phyloP scores from a whole-genome alignment of 2,329 filamentous ascomycete species.

The Myotisia sp. region DNA sequence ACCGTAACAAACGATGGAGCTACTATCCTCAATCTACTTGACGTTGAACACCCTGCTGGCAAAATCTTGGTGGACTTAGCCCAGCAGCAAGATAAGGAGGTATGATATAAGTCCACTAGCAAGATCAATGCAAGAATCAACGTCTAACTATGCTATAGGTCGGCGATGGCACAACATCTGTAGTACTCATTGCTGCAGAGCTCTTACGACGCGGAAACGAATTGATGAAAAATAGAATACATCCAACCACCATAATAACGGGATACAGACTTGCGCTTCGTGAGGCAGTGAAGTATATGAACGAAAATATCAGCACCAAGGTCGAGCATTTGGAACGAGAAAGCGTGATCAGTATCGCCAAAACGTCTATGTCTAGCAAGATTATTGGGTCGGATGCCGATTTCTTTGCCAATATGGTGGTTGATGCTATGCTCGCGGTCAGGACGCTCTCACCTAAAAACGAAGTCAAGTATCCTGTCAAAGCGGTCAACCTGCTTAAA shows the following conservation, averaged over 20 bases:
- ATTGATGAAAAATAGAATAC: slow-evolving; percentile 98
- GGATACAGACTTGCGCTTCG: slow-evolving; percentile 89
- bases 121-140: no score
- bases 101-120: no score
- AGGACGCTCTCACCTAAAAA: slow-evolving; percentile 82
- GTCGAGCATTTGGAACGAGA: slow-evolving; percentile 84
- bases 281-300: slow-evolving; percentile 97
- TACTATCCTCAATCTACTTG: slow-evolving; percentile 85
- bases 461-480: slow-evolving; percentile 94
- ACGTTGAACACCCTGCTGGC: slow-evolving; percentile 93
- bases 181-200: slow-evolving; percentile 93
- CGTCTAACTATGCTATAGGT: slow-evolving; percentile 36
- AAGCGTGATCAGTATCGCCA: slow-evolving; percentile 85
- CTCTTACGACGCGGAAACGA: slow-evolving; percentile 88
- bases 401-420: slow-evolving; percentile 95
- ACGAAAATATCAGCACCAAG: slow-evolving; percentile 93
- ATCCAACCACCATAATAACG: slow-evolving; percentile 97
- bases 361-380: slow-evolving; percentile 98
- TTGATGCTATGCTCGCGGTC: slow-evolving; percentile 89
- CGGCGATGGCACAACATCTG: slow-evolving; percentile 93
- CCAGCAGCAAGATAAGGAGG: slow-evolving; percentile 95
- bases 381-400: slow-evolving; percentile 92
- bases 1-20: slow-evolving; percentile 98
- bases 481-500: slow-evolving; percentile 97
- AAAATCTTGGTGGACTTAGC: slow-evolving; percentile 97